Evolutionary conservation across 768 basidiomycete genomes (phyloP), one percentile per base, ranked within the genome.

Genomic region (Amyloporia xantha): DNA sequence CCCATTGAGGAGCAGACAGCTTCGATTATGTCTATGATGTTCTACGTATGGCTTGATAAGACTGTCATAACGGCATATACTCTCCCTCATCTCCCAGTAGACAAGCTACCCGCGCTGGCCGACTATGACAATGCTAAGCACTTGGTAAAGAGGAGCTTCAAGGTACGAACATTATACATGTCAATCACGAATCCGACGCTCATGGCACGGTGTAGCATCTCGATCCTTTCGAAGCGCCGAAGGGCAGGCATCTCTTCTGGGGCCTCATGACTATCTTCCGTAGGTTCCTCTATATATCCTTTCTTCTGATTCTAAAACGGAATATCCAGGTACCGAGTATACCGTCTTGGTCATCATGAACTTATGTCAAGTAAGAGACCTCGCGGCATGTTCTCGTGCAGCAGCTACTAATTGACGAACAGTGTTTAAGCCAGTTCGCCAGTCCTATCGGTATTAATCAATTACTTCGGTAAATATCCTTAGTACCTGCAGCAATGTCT

Each of bases 21-120:
- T 10, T 63, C 62, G 0, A 41, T 54, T 26, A 25, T 66, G 11
- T 65, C 65, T 1, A 63, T 70, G 50, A 30, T 74, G 15, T 57
- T 70, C 3, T 84, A 72, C 58, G 62, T 66, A n/a, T 86, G 73
- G 64, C 63, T 85, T 51, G 78, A 85, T 53, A 68, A 70, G 3
- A 61, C 76, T 26, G 65, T 84, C 19, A 67, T 68, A 46, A 54
- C 63, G 9, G 77, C 72, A 1, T 69, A 70, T 51, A 60, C 66
- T n/a, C 58, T 71, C n/a, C 51, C 69, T 3, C 76, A 76, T 56
- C 56, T 81, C 1, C 58, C 73, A 1, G 63, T 65, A 33, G 70
- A 73, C 0, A 56, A 67, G 45, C 55, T 76, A 0, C 79, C 78
- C 9, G 68, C 71, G 1, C 56, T 81, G 19, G 72, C 78, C 1